Base-by-base conservation (phyloP, 805 yeast genomes). In the Starmera pachycereana region DNA sequence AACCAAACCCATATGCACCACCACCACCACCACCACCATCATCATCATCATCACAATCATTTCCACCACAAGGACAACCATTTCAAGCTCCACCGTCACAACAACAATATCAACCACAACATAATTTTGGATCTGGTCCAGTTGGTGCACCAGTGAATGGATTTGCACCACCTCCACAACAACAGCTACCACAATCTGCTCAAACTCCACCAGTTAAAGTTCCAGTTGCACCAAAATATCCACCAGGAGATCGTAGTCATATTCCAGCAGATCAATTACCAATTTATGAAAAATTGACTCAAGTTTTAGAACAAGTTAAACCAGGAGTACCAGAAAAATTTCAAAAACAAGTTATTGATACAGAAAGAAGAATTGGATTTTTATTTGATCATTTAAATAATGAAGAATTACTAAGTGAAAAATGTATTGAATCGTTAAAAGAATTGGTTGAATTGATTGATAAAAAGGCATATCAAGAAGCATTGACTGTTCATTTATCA, bases 381-480 rank as follows among this genome's bases (percentile, higher is more conserved):
- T 66, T 92, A 46, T 87, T 72, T 57, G 88, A 79, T 49, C 87
- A 80, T 50, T 72, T 92, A 62, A 81, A 82, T 56, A 82, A 78
- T 50, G 75, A 73, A 40, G 90, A 81, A 37, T 61, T 79, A 40
- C 61, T 87, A 49, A 68, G 81, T 4, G 66, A 62, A 14, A 76
- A 67, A n/a, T 71, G 82, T 1, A 60, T 82, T 31, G 64, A 57
- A 5, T 69, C 70, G 32, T 66, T 92, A 60, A 61, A 63, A 36
- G 61, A 65, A 25, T 57, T 88, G 35, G 65, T 76, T 14, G 61
- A 55, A 9, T 63, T 76, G 1, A 58, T 92, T 49, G 66, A 64
- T 14, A 58, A 53, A 10, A 69, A 71, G 44, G 80, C 86, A 43
- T 84, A 65, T 55, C 58, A 61, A 4, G 64, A 64, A 12, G 97